Evolutionary conservation across 495 filamentous ascomycete species (phyloP).

Genomic region (Xylaria venustula): DNA sequence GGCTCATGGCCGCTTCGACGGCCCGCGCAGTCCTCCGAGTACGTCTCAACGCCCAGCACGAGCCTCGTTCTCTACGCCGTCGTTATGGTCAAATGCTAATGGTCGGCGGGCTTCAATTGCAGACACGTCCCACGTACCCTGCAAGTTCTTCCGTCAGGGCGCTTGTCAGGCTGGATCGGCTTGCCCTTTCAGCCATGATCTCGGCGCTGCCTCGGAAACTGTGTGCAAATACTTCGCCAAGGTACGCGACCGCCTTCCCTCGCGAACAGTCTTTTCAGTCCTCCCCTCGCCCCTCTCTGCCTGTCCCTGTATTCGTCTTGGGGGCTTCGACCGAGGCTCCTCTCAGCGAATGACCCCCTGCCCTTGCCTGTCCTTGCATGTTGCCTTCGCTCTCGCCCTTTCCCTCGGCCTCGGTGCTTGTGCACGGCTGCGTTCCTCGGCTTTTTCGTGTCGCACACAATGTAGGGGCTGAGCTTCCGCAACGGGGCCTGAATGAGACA

Average conservation of each 20-base stretch:
- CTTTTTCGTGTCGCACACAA: neutral
- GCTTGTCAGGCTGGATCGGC: conserved; percentile 93
- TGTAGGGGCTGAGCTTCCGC: neutral
- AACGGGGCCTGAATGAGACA: neutral
- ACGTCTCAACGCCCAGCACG: conserved; percentile 26
- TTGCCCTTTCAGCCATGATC: conserved; percentile 93
- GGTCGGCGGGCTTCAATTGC: conserved; percentile 14
- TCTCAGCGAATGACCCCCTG: too few relatives aligned
- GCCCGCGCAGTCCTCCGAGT: conserved; percentile 83
- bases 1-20: conserved; percentile 54
- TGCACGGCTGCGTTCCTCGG: neutral
- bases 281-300: neutral
- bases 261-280: neutral
- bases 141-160: conserved; percentile 98
- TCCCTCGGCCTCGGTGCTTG: neutral
- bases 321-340: too few relatives aligned
- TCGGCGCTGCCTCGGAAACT: conserved; percentile 72
- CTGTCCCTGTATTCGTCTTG: too few relatives aligned
- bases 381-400: too few relatives aligned
- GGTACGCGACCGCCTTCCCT: conserved; percentile 50
- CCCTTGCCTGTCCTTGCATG: too few relatives aligned
- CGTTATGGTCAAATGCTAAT: conserved; percentile 1
- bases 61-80: conserved; percentile 8
- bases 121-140: conserved; percentile 98
- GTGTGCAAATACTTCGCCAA: conserved; percentile 99